Evolutionary conservation across 1,284 basidiomycete species (phyloP).

Genomic region (Fomitopsis palustris): DNA sequence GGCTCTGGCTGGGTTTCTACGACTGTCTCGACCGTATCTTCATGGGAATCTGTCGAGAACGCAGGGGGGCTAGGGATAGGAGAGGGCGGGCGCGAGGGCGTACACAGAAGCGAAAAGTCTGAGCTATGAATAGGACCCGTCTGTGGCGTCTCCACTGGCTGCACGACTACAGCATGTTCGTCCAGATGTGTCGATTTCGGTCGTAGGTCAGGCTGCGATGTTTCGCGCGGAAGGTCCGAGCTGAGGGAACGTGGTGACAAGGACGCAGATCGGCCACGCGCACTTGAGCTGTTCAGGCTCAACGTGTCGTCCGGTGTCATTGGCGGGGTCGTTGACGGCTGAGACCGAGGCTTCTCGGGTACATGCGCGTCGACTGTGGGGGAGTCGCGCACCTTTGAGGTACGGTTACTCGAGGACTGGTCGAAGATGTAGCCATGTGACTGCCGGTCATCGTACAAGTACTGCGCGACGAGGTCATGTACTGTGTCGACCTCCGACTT

Average conservation of each 20-base stretch:
- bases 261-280: constrained; percentile 17
- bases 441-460: constrained; percentile 29
- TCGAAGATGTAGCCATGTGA: constrained; percentile 27
- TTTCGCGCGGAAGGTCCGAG: constrained; percentile 16
- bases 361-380: constrained; percentile 9
- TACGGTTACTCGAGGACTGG: constrained; percentile 7
- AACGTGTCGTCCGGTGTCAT: constrained; percentile 31
- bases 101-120: constrained; percentile 24
- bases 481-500: constrained; percentile 3
- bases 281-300: constrained; percentile 23
- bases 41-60: constrained; percentile 9
- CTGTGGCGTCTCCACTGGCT: constrained; percentile 12
- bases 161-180: constrained; percentile 6
- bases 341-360: constrained; percentile 14
- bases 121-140: constrained; percentile 17
- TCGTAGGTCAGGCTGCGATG: constrained; percentile 12
- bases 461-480: constrained; percentile 19
- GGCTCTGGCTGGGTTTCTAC: constrained; percentile 15
- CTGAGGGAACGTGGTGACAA: constrained; percentile 17
- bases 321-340: constrained; percentile 22
- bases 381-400: constrained; percentile 2
- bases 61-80: neutral
- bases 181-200: neutral
- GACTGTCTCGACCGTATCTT: no score
- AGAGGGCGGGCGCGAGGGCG: constrained; percentile 12